Conservation (phyloP, 805 yeast species). For the Ogataea chonburiensis region DNA sequence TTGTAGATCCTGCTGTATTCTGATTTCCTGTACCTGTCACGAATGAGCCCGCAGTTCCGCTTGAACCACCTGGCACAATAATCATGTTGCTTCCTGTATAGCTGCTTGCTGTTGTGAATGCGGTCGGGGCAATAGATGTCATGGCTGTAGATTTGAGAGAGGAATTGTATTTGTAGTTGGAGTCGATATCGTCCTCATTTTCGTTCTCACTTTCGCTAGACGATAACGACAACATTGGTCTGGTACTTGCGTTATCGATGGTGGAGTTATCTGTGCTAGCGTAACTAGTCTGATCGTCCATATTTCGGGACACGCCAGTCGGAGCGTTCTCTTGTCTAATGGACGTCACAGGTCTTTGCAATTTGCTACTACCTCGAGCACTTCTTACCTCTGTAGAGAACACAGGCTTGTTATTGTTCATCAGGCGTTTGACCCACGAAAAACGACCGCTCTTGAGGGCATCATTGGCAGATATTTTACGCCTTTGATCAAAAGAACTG, state of each 20-base stretch:
- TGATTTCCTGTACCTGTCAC: constrained; percentile 7
- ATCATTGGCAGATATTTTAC: constrained; percentile 7
- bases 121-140: constrained; percentile 47
- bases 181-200: constrained; percentile 18
- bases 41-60: constrained; percentile 4
- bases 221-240: constrained; percentile 46
- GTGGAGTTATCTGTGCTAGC: constrained; percentile 23
- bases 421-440: constrained; percentile 36
- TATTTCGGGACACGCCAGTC: background rate
- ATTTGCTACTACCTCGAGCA: background rate
- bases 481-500: constrained; percentile 9
- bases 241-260: constrained; percentile 43
- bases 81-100: constrained; percentile 19
- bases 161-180: constrained; percentile 21
- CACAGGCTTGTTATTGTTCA: constrained; percentile 29
- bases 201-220: constrained; percentile 30
- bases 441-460: constrained; percentile 25
- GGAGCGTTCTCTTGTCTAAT: constrained; percentile 1
- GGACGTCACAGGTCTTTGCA: background rate
- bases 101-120: constrained; percentile 21
- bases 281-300: constrained; percentile 19
- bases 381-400: constrained; percentile 5
- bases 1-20: constrained; percentile 4
- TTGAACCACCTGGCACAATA: constrained; percentile 23
- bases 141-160: constrained; percentile 45